Percentiles rank a stretch among this genome's conserved stretches.
phyloP scores from a whole-genome alignment of 2,329 filamentous ascomycete genomes.

The Monosporascus sp. region DNA sequence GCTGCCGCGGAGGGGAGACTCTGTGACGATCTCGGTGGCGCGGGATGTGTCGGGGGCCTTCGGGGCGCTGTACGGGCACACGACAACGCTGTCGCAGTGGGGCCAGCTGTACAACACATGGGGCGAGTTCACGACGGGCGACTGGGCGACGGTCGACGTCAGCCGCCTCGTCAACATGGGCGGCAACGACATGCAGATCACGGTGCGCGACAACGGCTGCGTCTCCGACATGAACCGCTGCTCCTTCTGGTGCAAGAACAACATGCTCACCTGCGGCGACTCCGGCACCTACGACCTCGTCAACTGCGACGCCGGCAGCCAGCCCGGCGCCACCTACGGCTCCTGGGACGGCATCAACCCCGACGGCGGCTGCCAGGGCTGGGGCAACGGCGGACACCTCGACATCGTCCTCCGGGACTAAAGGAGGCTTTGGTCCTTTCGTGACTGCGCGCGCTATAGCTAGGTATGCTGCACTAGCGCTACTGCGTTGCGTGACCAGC shows the following conservation, averaged over 20 bases:
- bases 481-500: no score
- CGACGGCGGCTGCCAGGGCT: constrained; percentile 25
- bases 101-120: constrained; percentile 39
- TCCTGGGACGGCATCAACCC: constrained; percentile 18
- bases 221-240: constrained; percentile 35
- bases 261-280: constrained; percentile 26
- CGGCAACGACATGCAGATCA: constrained; percentile 31
- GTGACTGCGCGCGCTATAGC: no score
- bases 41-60: constrained; percentile 34
- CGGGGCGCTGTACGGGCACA: constrained; percentile 27
- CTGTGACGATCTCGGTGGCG: constrained; percentile 32
- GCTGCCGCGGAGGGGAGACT: constrained; percentile 27
- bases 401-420: neutral
- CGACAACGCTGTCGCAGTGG: constrained; percentile 23
- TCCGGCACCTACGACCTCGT: constrained; percentile 31
- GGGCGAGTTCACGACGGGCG: constrained; percentile 34
- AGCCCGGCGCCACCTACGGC: constrained; percentile 20
- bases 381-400: constrained; percentile 16
- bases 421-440: neutral
- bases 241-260: constrained; percentile 35
- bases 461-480: no score
- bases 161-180: constrained; percentile 38
- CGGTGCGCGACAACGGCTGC: constrained; percentile 33
- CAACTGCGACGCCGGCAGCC: constrained; percentile 25
- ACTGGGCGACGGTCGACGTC: constrained; percentile 28